Evolutionary conservation across 2,329 filamentous ascomycete genomes (phyloP).

Genomic region (Amylocarpus encephaloides): DNA sequence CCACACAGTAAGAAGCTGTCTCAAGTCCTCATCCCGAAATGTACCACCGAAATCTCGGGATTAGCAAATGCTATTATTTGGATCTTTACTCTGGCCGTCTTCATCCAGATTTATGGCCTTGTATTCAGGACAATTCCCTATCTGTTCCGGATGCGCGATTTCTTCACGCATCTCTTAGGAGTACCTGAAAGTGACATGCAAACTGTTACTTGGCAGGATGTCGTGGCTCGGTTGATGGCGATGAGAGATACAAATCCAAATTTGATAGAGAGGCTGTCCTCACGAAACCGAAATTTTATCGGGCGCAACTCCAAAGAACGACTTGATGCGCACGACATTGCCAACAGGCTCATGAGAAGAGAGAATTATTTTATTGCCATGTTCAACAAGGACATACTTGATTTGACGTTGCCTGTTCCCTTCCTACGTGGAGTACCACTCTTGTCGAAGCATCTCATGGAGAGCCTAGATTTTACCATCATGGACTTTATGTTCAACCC

Average conservation of each 20-base stretch:
- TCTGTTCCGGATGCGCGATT: slow-evolving; percentile 59
- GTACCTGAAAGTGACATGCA: slow-evolving; percentile 66
- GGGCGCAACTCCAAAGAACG: slow-evolving; percentile 87
- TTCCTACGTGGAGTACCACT: slow-evolving; percentile 73
- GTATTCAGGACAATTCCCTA: slow-evolving; percentile 49
- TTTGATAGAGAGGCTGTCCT: slow-evolving; percentile 56
- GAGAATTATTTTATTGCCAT: slow-evolving; percentile 96
- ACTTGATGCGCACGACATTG: slow-evolving; percentile 94
- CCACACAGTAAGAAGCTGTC: slow-evolving; percentile 42
- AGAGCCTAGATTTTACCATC: slow-evolving; percentile 85
- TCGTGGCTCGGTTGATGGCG: slow-evolving; percentile 63
- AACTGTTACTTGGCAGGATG: slow-evolving; percentile 67
- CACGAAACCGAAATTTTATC: slow-evolving; percentile 49
- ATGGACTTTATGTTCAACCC: slow-evolving; percentile 93
- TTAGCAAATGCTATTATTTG: slow-evolving; percentile 41
- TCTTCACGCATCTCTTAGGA: slow-evolving; percentile 61
- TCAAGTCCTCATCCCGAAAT: slow-evolving; percentile 55
- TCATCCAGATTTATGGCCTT: slow-evolving; percentile 52
- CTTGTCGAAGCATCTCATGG: slow-evolving; percentile 84
- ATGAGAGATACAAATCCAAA: slow-evolving; percentile 63
- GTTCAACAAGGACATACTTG: slow-evolving; percentile 92
- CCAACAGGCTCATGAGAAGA: slow-evolving; percentile 90
- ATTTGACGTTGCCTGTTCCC: slow-evolving; percentile 79
- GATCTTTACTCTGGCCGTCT: slow-evolving; percentile 60
- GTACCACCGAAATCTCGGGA: slow-evolving; percentile 38